Percentiles rank a stretch among this genome's conserved stretches.
Evolutionary conservation across 2,329 filamentous ascomycete species (phyloP).

Genomic region (Fusarium sp.): DNA sequence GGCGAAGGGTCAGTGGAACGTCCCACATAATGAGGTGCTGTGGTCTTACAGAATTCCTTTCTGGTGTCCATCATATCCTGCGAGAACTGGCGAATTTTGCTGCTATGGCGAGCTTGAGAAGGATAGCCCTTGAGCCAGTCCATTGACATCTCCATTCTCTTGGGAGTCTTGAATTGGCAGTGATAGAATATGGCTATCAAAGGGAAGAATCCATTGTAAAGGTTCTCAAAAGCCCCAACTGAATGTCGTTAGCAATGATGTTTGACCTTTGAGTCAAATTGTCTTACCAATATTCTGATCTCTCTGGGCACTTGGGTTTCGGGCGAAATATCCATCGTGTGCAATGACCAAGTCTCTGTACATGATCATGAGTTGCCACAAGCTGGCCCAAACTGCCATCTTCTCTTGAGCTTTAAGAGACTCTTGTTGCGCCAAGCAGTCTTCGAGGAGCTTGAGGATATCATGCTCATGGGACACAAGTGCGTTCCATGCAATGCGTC

Average conservation of each 20-base stretch:
- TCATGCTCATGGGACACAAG: conserved; percentile 53
- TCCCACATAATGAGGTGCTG: neutral
- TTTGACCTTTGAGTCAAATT: neutral
- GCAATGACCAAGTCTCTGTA: conserved; percentile 56
- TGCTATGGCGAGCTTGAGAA: conserved; percentile 40
- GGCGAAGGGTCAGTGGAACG: conserved; percentile 28
- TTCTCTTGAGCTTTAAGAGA: conserved; percentile 53
- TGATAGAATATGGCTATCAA: conserved; percentile 54
- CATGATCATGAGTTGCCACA: conserved; percentile 62
- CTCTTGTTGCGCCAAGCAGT: conserved; percentile 51
- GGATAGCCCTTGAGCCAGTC: conserved; percentile 51
- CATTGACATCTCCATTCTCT: conserved; percentile 53
- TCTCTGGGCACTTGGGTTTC: conserved; percentile 34
- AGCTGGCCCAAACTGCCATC: conserved; percentile 58
- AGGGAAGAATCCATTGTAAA: conserved; percentile 51
- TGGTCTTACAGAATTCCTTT: conserved; percentile 50
- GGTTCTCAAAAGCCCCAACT: conserved; percentile 42
- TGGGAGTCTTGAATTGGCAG: conserved; percentile 55
- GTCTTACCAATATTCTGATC: conserved; percentile 41
- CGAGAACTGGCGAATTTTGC: conserved; percentile 43
- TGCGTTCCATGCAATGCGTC: conserved; percentile 52
- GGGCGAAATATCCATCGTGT: conserved; percentile 45
- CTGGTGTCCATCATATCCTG: conserved; percentile 49
- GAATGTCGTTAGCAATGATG: conserved; percentile 12
- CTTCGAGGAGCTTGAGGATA: conserved; percentile 54